phyloP scores from a whole-genome alignment of 2,329 filamentous ascomycete genomes.

The Talaromyces sp. region DNA sequence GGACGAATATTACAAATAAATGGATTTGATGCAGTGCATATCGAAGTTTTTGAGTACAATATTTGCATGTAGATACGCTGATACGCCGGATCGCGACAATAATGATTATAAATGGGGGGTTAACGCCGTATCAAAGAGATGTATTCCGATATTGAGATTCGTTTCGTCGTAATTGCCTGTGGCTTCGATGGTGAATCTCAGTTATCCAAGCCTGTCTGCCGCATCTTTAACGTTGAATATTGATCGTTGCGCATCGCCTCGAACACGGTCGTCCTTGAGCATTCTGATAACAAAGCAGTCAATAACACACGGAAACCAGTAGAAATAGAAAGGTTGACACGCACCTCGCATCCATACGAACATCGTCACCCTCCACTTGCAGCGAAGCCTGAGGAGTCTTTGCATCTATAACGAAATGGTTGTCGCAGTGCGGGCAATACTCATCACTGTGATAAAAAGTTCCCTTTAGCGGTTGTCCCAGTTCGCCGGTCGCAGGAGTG shows the following conservation, averaged over 20 bases:
- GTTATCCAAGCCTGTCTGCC: constrained; percentile 71
- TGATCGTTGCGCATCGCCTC: constrained; percentile 56
- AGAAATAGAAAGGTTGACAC: constrained; percentile 12
- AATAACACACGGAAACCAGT: not conserved
- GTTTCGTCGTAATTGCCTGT: constrained; percentile 24
- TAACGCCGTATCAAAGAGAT: constrained; percentile 1
- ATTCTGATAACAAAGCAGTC: constrained; percentile 54
- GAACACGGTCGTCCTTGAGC: constrained; percentile 84
- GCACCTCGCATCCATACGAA: constrained; percentile 70
- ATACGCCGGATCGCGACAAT: not conserved
- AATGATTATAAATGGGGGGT: not conserved
- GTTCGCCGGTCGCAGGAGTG: not conserved
- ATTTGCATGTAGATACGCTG: not conserved
- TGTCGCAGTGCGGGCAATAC: constrained; percentile 98
- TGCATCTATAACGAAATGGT: constrained; percentile 94
- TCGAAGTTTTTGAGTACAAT: not conserved
- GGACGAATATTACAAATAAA: constrained; percentile 5
- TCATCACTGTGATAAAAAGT: constrained; percentile 63
- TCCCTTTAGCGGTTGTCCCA: not conserved
- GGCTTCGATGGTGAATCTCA: not conserved
- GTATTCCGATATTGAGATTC: constrained; percentile 20
- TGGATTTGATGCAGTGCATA: not conserved
- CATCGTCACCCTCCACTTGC: constrained; percentile 87
- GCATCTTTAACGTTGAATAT: constrained; percentile 76
- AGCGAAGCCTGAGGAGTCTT: constrained; percentile 76